Percentiles rank a stretch among this genome's conserved stretches.
phyloP scores from a whole-genome alignment of 352 stramenopile genomes.

The Pythium biforme region DNA sequence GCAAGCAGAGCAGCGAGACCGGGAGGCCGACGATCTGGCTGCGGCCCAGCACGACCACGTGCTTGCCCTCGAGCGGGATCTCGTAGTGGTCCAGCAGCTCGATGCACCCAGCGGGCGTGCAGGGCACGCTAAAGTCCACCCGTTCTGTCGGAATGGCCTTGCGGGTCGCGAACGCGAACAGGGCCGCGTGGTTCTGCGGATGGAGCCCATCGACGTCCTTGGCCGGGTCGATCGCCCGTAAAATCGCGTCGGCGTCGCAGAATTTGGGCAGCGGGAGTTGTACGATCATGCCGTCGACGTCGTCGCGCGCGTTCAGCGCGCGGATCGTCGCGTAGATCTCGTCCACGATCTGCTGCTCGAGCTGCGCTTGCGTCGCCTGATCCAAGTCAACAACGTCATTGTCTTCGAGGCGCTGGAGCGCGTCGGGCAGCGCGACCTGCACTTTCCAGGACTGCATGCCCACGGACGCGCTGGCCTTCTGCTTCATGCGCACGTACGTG shows the following conservation, averaged over 20 bases:
- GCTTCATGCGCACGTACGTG: slow-evolving; percentile 99
- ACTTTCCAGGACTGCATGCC: slow-evolving; percentile 91
- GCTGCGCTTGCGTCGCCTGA: slow-evolving; percentile 8
- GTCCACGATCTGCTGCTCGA: slow-evolving; percentile 29
- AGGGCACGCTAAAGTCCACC: slow-evolving; percentile 90
- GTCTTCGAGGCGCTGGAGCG: slow-evolving; percentile 25
- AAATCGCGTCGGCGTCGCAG: slow-evolving; percentile 93
- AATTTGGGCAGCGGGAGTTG: slow-evolving; percentile 92
- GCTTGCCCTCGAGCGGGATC: slow-evolving; percentile 92
- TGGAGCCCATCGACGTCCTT: slow-evolving; percentile 99
- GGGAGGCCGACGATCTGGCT: slow-evolving; percentile 98
- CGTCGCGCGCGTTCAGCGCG: slow-evolving; percentile 57
- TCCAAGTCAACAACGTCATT: slow-evolving; percentile 8
- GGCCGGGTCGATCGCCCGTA: slow-evolving; percentile 85
- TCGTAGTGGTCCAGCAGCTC: slow-evolving; percentile 92
- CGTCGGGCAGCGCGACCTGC: slow-evolving; percentile 39
- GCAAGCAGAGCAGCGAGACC: slow-evolving; percentile 93
- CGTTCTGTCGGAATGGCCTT: slow-evolving; percentile 32
- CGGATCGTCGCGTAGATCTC: slow-evolving; percentile 57
- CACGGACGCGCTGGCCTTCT: slow-evolving; percentile 94
- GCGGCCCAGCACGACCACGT: slow-evolving; percentile 96
- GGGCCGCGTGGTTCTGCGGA: slow-evolving; percentile 94
- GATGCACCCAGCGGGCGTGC: slow-evolving; percentile 96
- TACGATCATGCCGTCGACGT: slow-evolving; percentile 87
- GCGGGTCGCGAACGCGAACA: slow-evolving; percentile 77